Percentiles rank a stretch among this genome's conserved stretches.
phyloP scores from a whole-genome alignment of 2,329 filamentous ascomycete genomes.

The Aureobasidium leucospermi region DNA sequence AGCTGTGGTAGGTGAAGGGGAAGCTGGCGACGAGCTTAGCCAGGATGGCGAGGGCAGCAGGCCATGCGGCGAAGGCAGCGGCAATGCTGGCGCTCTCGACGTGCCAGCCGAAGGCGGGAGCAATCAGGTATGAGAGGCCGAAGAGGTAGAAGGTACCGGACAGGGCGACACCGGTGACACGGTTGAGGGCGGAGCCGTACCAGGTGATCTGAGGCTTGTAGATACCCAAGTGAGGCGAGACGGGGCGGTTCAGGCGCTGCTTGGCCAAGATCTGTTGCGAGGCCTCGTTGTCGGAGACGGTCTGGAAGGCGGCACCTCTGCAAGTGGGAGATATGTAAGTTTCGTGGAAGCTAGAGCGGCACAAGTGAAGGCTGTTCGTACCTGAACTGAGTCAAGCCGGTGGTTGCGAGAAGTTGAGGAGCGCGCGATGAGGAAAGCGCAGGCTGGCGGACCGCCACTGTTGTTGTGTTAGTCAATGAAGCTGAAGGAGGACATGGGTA shows the following conservation, averaged over 20 bases:
- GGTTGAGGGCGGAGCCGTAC: constrained; percentile 68
- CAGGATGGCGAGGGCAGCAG: constrained; percentile 49
- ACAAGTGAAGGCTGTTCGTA: constrained; percentile 24
- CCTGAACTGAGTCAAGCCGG: constrained; percentile 40
- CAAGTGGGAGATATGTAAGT: background rate
- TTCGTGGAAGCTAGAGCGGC: constrained; percentile 17
- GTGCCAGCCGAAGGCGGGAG: constrained; percentile 67
- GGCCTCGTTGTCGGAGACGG: constrained; percentile 45
- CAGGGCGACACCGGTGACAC: constrained; percentile 71
- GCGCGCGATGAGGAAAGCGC: constrained; percentile 39
- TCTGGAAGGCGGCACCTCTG: constrained; percentile 49
- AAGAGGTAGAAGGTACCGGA: constrained; percentile 73
- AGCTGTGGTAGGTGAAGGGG: constrained; percentile 61
- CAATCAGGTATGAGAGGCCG: constrained; percentile 70
- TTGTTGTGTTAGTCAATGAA: constrained; percentile 17
- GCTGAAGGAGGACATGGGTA: background rate
- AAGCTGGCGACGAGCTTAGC: constrained; percentile 54
- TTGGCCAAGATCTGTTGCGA: constrained; percentile 62
- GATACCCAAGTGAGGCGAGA: constrained; percentile 78
- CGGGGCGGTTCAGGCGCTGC: constrained; percentile 74
- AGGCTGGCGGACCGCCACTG: constrained; percentile 40
- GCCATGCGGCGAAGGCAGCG: constrained; percentile 56
- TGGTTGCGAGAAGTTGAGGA: constrained; percentile 32
- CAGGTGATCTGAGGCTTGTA: constrained; percentile 84
- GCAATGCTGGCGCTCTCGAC: constrained; percentile 58